These are phyloP conservation scores for Saprolegnia diclina DNA, from an alignment of 352 stramenopile species.

Conservation along the genomic window DNA sequence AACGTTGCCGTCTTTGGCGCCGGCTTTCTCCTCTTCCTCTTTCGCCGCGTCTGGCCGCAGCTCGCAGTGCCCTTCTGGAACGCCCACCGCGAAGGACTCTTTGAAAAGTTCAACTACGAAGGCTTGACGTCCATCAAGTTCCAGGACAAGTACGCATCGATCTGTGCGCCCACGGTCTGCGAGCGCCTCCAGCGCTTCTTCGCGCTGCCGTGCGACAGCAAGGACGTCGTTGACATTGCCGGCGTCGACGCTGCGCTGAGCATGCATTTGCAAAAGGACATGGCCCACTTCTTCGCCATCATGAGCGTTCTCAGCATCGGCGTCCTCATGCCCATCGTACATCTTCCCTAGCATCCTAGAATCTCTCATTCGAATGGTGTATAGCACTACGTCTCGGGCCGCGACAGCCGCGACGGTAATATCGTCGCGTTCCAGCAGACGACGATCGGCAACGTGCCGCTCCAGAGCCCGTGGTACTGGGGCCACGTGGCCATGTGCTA, in stretches of 20 bases:
- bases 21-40: constrained; percentile 57
- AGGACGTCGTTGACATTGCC: constrained; percentile 56
- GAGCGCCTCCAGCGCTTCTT: constrained; percentile 50
- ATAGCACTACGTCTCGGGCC: constrained; percentile 65
- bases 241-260: constrained; percentile 62
- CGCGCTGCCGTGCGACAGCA: constrained; percentile 38
- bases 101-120: constrained; percentile 72
- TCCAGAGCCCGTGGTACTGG: constrained; percentile 76
- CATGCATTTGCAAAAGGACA: constrained; percentile 60
- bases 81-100: constrained; percentile 50
- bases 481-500: constrained; percentile 73
- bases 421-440: constrained; percentile 52
- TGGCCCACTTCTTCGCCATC: constrained; percentile 52
- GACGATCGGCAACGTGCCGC: constrained; percentile 77
- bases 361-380: neutral
- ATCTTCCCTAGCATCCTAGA: constrained; percentile 4
- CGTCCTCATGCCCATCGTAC: constrained; percentile 66
- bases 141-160: constrained; percentile 35
- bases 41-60: constrained; percentile 40
- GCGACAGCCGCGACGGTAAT: constrained; percentile 30
- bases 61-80: constrained; percentile 59
- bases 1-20: constrained; percentile 53
- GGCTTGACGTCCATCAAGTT: constrained; percentile 40
- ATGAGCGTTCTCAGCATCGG: constrained; percentile 62
- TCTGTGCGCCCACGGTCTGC: constrained; percentile 32